Conservation (phyloP, 176 grass and related monocot species). For the Triticum turgidum region DNA sequence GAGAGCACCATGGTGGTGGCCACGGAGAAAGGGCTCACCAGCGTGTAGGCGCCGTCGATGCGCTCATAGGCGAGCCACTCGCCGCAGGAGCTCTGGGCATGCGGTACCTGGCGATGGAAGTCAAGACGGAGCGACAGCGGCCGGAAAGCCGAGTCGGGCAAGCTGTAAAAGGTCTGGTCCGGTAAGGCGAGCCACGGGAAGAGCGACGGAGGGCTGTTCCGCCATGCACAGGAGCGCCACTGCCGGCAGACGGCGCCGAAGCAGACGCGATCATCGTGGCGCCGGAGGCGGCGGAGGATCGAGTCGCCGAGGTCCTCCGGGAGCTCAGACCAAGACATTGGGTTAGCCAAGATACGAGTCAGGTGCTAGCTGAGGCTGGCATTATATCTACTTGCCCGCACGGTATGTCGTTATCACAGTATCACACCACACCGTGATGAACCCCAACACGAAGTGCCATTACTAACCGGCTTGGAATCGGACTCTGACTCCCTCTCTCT, state of each 20-base stretch:
- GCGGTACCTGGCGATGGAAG: not conserved
- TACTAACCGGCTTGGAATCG: not conserved
- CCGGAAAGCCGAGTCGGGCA: not conserved
- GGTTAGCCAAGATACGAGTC: too few relatives aligned
- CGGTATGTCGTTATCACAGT: too few relatives aligned
- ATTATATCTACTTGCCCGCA: too few relatives aligned
- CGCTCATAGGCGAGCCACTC: not conserved
- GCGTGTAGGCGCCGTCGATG: not conserved
- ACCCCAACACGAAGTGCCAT: not conserved
- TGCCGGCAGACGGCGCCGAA: constrained; percentile 12
- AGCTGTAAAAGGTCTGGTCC: constrained; percentile 13
- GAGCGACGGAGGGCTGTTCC: not conserved
- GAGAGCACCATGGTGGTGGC: not conserved
- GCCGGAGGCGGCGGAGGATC: not conserved
- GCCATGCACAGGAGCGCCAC: not conserved
- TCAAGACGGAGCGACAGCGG: not conserved
- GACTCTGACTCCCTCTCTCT: not conserved
- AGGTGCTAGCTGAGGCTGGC: too few relatives aligned
- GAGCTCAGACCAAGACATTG: not conserved
- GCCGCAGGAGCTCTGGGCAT: not conserved
- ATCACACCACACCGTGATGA: not conserved
- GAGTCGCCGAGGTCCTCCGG: not conserved
- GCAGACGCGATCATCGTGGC: not conserved
- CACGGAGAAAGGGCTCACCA: not conserved
- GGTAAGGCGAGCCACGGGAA: not conserved